Conservation (phyloP, 2,329 filamentous ascomycete species). For the Nemania sp. region DNA sequence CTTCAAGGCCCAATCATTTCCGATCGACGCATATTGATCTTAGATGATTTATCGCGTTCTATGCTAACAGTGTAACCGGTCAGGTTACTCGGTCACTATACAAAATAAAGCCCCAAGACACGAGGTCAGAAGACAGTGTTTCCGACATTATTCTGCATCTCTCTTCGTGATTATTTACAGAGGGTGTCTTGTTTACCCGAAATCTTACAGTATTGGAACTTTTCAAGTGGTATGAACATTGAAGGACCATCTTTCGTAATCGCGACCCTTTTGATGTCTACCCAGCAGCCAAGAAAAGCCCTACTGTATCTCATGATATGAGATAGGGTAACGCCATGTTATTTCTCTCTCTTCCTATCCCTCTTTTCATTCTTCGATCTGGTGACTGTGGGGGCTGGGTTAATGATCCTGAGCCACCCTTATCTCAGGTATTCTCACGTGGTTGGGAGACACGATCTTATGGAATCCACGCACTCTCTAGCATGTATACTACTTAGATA, state of each 20-base stretch:
- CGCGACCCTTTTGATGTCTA: slow-evolving; percentile 1
- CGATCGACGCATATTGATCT: background rate
- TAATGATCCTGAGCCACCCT: slow-evolving; percentile 13
- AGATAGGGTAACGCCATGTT: slow-evolving; percentile 7
- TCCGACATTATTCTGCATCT: background rate
- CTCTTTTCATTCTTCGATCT: slow-evolving; percentile 24
- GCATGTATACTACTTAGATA: slow-evolving; percentile 39
- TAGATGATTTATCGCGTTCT: background rate
- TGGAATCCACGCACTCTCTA: slow-evolving; percentile 34
- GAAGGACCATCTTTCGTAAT: slow-evolving; percentile 5
- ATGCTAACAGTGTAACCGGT: slow-evolving; percentile 3
- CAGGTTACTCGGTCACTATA: slow-evolving; percentile 2
- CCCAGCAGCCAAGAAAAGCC: background rate
- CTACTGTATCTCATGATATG: background rate
- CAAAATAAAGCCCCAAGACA: background rate
- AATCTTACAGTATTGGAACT: background rate
- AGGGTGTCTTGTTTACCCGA: slow-evolving; percentile 4
- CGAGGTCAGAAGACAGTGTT: background rate
- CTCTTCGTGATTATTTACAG: background rate
- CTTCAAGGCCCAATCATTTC: no score
- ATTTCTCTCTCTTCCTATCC: background rate
- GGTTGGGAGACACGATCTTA: slow-evolving; percentile 33
- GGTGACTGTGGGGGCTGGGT: slow-evolving; percentile 17
- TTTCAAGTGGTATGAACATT: background rate
- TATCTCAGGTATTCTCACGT: slow-evolving; percentile 32